Evolutionary conservation across 495 filamentous ascomycete genomes (phyloP).

Genomic region (Aspergillus sclerotioniger): DNA sequence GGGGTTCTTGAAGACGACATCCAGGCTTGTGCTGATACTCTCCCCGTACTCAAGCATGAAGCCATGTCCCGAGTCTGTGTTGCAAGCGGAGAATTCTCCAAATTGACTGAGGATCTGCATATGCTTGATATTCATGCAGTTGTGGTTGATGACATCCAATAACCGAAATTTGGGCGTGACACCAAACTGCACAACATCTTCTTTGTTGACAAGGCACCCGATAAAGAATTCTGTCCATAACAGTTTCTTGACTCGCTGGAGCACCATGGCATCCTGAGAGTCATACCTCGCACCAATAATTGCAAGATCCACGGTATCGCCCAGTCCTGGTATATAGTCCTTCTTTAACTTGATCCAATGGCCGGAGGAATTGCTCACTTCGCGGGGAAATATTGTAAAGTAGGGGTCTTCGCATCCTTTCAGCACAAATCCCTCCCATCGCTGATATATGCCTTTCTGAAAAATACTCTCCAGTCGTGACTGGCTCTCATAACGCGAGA

Average conservation of each 20-base stretch:
- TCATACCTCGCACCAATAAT: slow-evolving; percentile 71
- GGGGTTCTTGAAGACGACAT: slow-evolving; percentile 56
- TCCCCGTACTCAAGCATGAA: slow-evolving; percentile 38
- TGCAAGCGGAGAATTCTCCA: slow-evolving; percentile 41
- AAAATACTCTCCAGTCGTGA: slow-evolving; percentile 59
- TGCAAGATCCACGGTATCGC: slow-evolving; percentile 79
- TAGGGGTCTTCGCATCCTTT: slow-evolving; percentile 80
- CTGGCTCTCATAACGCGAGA: slow-evolving; percentile 43
- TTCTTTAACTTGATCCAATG: slow-evolving; percentile 85
- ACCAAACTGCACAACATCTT: slow-evolving; percentile 51
- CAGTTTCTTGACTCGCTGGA: slow-evolving; percentile 45
- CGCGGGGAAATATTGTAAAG: slow-evolving; percentile 51
- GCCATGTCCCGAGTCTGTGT: slow-evolving; percentile 21
- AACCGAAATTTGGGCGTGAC: slow-evolving; percentile 61
- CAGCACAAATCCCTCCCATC: slow-evolving; percentile 74
- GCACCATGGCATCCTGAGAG: slow-evolving; percentile 48
- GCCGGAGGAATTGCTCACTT: slow-evolving; percentile 33
- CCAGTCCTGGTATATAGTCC: slow-evolving; percentile 78
- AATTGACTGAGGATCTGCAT: slow-evolving; percentile 51
- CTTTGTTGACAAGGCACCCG: slow-evolving; percentile 73
- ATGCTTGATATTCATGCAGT: slow-evolving; percentile 49
- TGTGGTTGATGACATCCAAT: slow-evolving; percentile 53
- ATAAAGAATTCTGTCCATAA: slow-evolving; percentile 78
- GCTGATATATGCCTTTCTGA: slow-evolving; percentile 58
- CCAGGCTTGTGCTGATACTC: slow-evolving; percentile 30